These are phyloP conservation scores for Penicillium flavigenum DNA, from an alignment of 495 filamentous ascomycete species.

Conservation along the genomic window DNA sequence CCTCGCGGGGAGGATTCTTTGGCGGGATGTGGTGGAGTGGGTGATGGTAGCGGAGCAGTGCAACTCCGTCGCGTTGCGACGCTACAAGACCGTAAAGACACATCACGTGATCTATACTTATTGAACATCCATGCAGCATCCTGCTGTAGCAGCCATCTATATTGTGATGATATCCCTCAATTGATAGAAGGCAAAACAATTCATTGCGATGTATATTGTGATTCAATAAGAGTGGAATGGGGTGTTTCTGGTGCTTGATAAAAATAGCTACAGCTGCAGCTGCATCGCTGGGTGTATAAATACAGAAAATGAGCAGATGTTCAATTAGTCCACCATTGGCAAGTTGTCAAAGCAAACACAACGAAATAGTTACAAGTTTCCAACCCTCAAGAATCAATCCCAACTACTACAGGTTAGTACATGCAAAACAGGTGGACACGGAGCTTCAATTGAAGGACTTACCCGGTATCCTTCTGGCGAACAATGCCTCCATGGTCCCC, in stretches of 20 bases:
- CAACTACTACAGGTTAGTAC: constrained; percentile 38
- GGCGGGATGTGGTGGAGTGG: neutral
- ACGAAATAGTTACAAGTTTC: constrained; percentile 14
- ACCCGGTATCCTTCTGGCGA: constrained; percentile 82
- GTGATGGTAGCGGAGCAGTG: constrained; percentile 10
- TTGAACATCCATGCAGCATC: neutral
- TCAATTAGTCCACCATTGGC: constrained; percentile 8
- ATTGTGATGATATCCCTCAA: neutral
- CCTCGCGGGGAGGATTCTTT: neutral
- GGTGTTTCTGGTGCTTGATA: constrained; percentile 15
- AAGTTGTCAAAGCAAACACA: constrained; percentile 12
- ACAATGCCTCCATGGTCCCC: constrained; percentile 67
- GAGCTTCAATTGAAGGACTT: constrained; percentile 29
- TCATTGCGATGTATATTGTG: constrained; percentile 5
- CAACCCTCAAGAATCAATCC: constrained; percentile 35
- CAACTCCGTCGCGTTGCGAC: constrained; percentile 19
- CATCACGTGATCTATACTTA: constrained; percentile 16
- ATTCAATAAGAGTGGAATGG: constrained; percentile 5
- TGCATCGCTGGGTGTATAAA: constrained; percentile 25
- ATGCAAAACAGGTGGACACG: neutral
- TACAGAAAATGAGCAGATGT: constrained; percentile 24
- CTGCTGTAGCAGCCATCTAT: neutral
- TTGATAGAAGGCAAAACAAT: neutral
- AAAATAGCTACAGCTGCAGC: constrained; percentile 16
- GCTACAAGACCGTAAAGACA: constrained; percentile 4